Evolutionary conservation across 176 grass and related monocot genomes (phyloP).

Genomic region (Avena eriantha): DNA sequence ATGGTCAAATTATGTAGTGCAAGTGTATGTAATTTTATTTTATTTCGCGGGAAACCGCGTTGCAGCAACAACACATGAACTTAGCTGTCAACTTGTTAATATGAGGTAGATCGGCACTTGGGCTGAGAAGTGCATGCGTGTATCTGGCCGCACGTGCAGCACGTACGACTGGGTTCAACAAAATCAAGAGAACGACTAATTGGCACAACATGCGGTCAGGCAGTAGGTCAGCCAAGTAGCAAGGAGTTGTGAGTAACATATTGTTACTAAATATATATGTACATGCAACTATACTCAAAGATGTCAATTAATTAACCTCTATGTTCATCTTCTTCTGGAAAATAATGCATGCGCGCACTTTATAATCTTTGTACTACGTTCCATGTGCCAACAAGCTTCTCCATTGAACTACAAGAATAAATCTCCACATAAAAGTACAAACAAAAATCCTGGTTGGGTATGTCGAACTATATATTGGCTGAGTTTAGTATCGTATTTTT

Average conservation of each 20-base stretch:
- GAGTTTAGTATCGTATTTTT: no score
- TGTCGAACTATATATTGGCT: not conserved
- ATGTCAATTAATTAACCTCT: not conserved
- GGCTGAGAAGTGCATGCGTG: not conserved
- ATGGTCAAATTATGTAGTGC: slow-evolving; percentile 13
- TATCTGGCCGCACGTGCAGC: slow-evolving; percentile 42
- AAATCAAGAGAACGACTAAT: not conserved
- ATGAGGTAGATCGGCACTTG: not conserved
- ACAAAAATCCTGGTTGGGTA: not conserved
- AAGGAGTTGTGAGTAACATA: slow-evolving; percentile 11
- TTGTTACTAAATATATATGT: not conserved
- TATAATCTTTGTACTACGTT: not conserved
- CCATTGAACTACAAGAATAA: not conserved
- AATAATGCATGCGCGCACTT: not conserved
- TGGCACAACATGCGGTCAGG: not conserved
- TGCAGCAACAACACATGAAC: not conserved
- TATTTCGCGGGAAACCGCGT: not conserved
- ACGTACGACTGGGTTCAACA: slow-evolving; percentile 21
- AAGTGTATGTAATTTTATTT: no score
- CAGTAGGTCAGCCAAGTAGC: slow-evolving; percentile 4
- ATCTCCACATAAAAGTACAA: not conserved
- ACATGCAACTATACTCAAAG: not conserved
- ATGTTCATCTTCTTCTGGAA: not conserved
- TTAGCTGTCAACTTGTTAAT: not conserved
- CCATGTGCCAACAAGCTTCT: not conserved